phyloP scores from a whole-genome alignment of 2,329 filamentous ascomycete genomes.

The Ophiostoma montium region DNA sequence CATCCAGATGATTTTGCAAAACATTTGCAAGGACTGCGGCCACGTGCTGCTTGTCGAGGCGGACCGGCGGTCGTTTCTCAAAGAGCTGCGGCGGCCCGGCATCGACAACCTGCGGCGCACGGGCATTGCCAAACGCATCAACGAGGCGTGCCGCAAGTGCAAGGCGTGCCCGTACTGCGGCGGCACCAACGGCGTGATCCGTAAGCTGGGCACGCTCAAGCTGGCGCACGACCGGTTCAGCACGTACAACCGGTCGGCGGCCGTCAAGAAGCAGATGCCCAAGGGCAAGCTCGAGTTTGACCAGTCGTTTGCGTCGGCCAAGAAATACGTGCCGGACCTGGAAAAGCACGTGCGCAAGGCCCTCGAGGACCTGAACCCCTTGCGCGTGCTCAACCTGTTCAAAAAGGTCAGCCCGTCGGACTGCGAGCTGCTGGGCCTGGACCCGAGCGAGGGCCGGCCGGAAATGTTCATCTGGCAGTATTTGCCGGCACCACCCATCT shows the following conservation, averaged over 20 bases:
- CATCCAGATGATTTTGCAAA: conserved; percentile 80
- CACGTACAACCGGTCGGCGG: conserved; percentile 75
- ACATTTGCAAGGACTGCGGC: conserved; percentile 93
- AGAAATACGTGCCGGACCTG: conserved; percentile 63
- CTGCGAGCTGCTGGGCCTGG: conserved; percentile 80
- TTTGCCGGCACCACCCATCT: conserved; percentile 83
- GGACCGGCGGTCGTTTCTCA: conserved; percentile 65
- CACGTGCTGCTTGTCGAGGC: conserved; percentile 68
- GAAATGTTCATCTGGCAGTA: conserved; percentile 99
- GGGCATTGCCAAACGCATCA: conserved; percentile 76
- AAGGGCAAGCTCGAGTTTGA: conserved; percentile 75
- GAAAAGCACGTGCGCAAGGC: conserved; percentile 87
- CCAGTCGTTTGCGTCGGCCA: conserved; percentile 67
- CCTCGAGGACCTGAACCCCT: conserved; percentile 84
- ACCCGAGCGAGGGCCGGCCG: conserved; percentile 73
- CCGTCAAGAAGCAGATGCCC: conserved; percentile 70
- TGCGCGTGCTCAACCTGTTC: conserved; percentile 82
- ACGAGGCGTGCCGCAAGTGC: conserved; percentile 77
- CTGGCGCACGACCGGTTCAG: conserved; percentile 88
- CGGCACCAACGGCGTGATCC: conserved; percentile 76
- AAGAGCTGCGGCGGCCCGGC: conserved; percentile 62
- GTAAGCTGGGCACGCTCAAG: conserved; percentile 85
- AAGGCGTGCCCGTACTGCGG: conserved; percentile 71
- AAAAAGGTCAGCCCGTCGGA: conserved; percentile 73
- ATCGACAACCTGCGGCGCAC: conserved; percentile 77